Percentiles rank a stretch among this genome's conserved stretches.
These are phyloP conservation scores for Microascus cirrosus DNA, from an alignment of 2,329 filamentous ascomycete genomes.

Conservation along the genomic window DNA sequence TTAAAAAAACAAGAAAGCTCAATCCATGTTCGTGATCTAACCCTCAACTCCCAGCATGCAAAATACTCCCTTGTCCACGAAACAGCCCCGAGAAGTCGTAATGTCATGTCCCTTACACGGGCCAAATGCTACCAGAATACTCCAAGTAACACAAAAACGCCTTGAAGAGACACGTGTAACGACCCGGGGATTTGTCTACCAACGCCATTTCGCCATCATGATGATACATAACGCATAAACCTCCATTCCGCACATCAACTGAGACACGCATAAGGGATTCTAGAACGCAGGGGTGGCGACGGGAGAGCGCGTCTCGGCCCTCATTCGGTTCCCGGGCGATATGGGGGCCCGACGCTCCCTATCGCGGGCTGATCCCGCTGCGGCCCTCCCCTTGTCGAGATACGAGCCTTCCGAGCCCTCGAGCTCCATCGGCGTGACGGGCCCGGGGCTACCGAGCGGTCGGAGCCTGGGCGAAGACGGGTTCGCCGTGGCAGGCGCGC, in stretches of 20 bases:
- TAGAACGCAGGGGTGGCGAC: background rate
- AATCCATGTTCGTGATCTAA: background rate
- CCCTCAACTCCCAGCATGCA: background rate
- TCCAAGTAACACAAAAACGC: background rate
- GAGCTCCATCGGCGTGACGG: constrained; percentile 51
- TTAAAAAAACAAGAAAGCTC: background rate
- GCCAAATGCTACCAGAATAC: background rate
- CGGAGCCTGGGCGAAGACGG: constrained; percentile 37
- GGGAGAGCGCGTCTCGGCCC: background rate
- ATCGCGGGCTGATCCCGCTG: background rate
- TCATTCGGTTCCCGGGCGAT: background rate
- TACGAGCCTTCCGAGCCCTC: constrained; percentile 19
- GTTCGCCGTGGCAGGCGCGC: constrained; percentile 15
- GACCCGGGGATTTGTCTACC: background rate
- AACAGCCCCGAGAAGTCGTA: background rate
- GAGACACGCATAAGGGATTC: background rate
- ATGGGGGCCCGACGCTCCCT: background rate
- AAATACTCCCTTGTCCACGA: background rate
- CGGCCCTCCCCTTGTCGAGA: constrained; percentile 8
- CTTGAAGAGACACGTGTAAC: background rate
- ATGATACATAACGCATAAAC: background rate
- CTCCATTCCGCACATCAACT: background rate
- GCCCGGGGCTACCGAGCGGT: constrained; percentile 46
- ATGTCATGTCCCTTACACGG: background rate
- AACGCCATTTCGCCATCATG: background rate